A percentile compares a stretch with the other conserved stretches of the same genome.
phyloP scores from a whole-genome alignment of 139 green algal genomes.

The Chlorella sorokiniana region DNA sequence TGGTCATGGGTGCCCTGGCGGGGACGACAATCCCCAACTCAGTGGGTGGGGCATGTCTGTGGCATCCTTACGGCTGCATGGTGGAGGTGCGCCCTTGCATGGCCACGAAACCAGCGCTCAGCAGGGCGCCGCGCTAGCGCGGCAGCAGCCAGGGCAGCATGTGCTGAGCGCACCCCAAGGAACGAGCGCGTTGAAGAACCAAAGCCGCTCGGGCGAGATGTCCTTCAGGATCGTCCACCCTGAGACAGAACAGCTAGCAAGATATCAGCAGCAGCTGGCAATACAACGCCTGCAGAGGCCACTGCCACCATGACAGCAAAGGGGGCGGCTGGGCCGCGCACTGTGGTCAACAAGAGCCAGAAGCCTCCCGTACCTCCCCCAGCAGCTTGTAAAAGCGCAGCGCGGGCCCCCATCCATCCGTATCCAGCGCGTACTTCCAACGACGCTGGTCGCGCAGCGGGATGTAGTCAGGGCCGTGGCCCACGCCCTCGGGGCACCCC shows the following conservation, averaged over 20 bases:
- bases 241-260: background rate
- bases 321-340: background rate
- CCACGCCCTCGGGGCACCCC: background rate
- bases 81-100: too few relatives aligned
- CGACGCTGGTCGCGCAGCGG: background rate
- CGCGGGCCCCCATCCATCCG: background rate
- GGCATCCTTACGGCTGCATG: too few relatives aligned
- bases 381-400: slow-evolving; percentile 1
- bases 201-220: background rate
- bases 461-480: background rate
- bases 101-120: too few relatives aligned
- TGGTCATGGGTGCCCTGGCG: too few relatives aligned
- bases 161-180: background rate
- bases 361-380: background rate
- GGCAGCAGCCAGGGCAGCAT: background rate
- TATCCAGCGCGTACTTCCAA: slow-evolving; percentile 8
- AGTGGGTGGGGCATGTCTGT: too few relatives aligned
- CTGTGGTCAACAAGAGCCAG: background rate
- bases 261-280: background rate
- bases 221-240: slow-evolving; percentile 1
- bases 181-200: background rate
- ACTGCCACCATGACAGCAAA: background rate
- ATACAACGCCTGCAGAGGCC: background rate
- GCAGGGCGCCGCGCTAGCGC: too few relatives aligned
- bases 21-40: too few relatives aligned